Conservation (phyloP, 2,329 filamentous ascomycete species). For the Penicillium sp. region DNA sequence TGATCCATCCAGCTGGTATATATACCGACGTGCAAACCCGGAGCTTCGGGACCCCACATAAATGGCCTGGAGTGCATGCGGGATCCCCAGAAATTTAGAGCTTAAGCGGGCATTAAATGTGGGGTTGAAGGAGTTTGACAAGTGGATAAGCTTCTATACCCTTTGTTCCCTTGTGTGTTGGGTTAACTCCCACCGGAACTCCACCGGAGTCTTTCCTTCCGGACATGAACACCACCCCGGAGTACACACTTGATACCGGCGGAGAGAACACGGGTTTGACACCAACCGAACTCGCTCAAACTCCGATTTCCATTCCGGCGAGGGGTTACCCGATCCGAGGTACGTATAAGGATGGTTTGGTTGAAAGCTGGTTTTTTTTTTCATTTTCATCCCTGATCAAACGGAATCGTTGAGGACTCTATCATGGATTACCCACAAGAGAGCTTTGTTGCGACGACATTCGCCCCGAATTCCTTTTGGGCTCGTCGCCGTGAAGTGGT, state of each 20-base stretch:
- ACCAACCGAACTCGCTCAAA: constrained; percentile 1
- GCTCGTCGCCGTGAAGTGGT: constrained; percentile 43
- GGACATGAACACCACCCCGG: neutral
- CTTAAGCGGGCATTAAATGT: neutral
- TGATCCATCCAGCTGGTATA: neutral
- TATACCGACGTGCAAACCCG: neutral
- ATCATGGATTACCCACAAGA: constrained; percentile 46
- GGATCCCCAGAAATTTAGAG: neutral
- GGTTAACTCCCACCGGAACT: constrained; percentile 11
- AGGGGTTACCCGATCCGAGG: neutral
- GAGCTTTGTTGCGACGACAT: constrained; percentile 38
- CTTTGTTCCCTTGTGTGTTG: neutral
- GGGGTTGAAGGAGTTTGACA: neutral
- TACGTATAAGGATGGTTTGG: neutral
- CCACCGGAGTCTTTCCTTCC: constrained; percentile 13
- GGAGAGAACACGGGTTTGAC: neutral
- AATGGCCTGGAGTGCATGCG: neutral
- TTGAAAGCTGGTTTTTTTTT: neutral
- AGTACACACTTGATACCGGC: neutral
- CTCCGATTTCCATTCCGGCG: constrained; percentile 2
- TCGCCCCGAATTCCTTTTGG: constrained; percentile 35
- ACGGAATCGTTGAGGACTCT: neutral
- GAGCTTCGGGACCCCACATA: constrained; percentile 9
- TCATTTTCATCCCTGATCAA: neutral
- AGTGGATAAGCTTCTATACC: neutral